These are phyloP conservation scores for Pistacia integerrima DNA, from an alignment of 345 rosid species.

Conservation along the genomic window DNA sequence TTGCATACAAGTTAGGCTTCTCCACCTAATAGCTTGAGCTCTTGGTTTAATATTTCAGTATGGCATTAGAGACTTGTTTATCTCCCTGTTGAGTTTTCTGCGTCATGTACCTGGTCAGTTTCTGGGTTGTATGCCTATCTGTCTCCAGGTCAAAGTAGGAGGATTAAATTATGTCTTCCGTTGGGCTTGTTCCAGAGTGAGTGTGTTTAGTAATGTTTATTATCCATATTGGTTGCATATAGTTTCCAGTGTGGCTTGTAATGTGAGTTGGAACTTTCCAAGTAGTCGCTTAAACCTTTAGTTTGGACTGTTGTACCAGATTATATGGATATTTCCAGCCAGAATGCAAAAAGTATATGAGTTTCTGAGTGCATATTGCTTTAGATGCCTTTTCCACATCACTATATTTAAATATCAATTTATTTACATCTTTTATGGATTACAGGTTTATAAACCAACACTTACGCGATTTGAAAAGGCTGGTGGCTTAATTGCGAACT, in stretches of 20 bases:
- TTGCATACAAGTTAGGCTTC: no score
- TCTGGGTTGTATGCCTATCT: no score
- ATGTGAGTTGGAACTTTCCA: background rate
- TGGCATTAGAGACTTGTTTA: no score
- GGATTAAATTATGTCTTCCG: background rate
- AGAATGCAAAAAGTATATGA: background rate
- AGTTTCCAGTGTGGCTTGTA: background rate
- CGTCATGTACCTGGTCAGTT: no score
- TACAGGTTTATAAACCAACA: conserved; percentile 85
- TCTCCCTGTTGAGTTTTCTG: no score
- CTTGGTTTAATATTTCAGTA: no score
- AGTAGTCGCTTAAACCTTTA: background rate
- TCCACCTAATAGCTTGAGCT: no score
- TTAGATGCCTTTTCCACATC: background rate
- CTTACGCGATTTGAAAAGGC: conserved; percentile 61
- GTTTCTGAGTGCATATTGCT: conserved; percentile 1
- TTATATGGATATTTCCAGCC: background rate
- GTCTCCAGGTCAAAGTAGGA: no score
- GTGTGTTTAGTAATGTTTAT: background rate
- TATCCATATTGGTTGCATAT: background rate
- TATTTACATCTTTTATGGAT: conserved; percentile 19
- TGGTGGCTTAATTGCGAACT: conserved; percentile 73
- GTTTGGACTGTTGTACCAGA: background rate
- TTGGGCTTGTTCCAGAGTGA: background rate
- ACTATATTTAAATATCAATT: background rate